Evolutionary conservation across 164 flowering plant species (phyloP).

Genomic region (Magnolia sinica): DNA sequence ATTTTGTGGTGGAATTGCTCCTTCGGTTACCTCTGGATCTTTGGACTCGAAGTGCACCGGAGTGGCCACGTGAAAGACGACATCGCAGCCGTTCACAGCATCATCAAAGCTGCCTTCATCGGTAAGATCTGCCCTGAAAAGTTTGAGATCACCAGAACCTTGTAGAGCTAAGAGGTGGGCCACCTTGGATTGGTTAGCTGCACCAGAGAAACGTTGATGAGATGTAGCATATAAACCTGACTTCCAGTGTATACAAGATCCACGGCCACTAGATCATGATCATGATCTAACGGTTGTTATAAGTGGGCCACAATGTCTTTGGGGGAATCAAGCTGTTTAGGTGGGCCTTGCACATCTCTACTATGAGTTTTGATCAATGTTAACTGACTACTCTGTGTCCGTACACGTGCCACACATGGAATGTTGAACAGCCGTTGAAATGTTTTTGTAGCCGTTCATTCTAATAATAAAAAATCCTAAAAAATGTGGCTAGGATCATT

Average conservation of each 20-base stretch:
- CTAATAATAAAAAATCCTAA: too few relatives aligned
- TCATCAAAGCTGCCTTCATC: constrained; percentile 56
- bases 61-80: constrained; percentile 73
- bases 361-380: too few relatives aligned
- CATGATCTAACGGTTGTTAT: background rate
- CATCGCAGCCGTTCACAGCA: constrained; percentile 50
- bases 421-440: too few relatives aligned
- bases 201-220: background rate
- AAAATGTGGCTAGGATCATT: too few relatives aligned
- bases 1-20: background rate
- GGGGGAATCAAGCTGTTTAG: background rate
- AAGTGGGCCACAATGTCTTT: background rate
- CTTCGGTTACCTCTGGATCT: constrained; percentile 56
- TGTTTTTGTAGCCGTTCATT: too few relatives aligned
- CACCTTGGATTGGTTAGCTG: constrained; percentile 15
- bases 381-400: too few relatives aligned
- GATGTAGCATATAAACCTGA: background rate
- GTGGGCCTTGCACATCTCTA: background rate
- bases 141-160: constrained; percentile 26
- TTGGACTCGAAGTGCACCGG: constrained; percentile 67
- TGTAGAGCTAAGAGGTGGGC: constrained; percentile 8
- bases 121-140: constrained; percentile 56
- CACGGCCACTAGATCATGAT: background rate
- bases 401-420: too few relatives aligned
- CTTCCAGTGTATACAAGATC: background rate